Evolutionary conservation across 495 filamentous ascomycete species (phyloP).

Genomic region (Penicillium canescens): DNA sequence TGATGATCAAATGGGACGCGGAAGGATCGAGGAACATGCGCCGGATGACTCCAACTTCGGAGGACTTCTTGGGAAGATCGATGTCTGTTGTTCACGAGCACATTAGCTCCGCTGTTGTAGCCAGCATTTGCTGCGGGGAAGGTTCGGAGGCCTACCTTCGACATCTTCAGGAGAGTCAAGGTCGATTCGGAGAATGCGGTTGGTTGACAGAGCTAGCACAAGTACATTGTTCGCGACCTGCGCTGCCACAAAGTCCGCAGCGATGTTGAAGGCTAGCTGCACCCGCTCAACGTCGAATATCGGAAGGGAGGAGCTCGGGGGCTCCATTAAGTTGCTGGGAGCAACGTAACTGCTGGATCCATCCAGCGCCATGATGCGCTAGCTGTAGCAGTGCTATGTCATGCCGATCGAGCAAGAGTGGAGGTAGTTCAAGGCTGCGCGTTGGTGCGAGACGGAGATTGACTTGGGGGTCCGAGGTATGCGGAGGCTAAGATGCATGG

Average conservation of each 20-base stretch:
- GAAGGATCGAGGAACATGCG: constrained; percentile 97
- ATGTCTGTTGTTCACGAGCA: constrained; percentile 63
- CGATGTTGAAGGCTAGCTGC: constrained; percentile 85
- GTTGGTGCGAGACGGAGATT: constrained; percentile 11
- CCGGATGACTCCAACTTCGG: constrained; percentile 87
- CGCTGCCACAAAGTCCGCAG: constrained; percentile 91
- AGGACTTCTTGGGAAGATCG: constrained; percentile 90
- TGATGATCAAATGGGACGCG: constrained; percentile 90
- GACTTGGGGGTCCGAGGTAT: constrained; percentile 13
- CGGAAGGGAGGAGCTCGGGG: constrained; percentile 62
- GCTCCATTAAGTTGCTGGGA: constrained; percentile 55
- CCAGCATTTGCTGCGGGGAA: constrained; percentile 19
- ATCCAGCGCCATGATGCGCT: constrained; percentile 56
- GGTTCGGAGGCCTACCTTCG: constrained; percentile 61
- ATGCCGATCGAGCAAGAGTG: constrained; percentile 26
- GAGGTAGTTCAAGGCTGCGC: constrained; percentile 9
- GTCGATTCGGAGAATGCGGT: constrained; percentile 89
- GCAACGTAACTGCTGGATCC: constrained; percentile 55
- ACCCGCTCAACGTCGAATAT: constrained; percentile 94
- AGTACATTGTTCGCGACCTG: constrained; percentile 98
- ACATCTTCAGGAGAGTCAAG: constrained; percentile 92
- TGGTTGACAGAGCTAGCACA: constrained; percentile 83
- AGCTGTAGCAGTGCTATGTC: constrained; percentile 32
- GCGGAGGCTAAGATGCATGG: constrained; percentile 16
- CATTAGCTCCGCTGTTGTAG: constrained; percentile 14